Conservation (phyloP, 805 yeast species). For the Teunomyces panamensis region DNA sequence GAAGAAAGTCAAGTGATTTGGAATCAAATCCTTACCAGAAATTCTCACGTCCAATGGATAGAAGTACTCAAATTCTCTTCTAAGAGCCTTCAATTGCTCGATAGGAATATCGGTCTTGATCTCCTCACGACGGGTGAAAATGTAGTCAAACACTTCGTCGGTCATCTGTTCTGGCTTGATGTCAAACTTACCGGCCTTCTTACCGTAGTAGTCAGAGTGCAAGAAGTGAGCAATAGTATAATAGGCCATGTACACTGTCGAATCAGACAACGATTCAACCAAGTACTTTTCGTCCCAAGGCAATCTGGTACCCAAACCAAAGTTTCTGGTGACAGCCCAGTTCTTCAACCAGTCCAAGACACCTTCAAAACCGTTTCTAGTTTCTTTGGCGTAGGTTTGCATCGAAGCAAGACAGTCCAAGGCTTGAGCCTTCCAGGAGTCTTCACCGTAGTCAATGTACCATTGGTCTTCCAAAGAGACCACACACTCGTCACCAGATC, state of each 20-base stretch:
- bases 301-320: conserved; percentile 89
- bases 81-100: conserved; percentile 64
- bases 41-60: conserved; percentile 91
- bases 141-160: conserved; percentile 88
- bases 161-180: conserved; percentile 84
- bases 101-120: conserved; percentile 58
- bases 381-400: conserved; percentile 80
- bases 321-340: conserved; percentile 98
- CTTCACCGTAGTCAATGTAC: conserved; percentile 97
- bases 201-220: conserved; percentile 85
- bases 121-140: conserved; percentile 70
- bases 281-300: conserved; percentile 97
- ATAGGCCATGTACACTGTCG: conserved; percentile 93
- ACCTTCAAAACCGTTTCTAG: conserved; percentile 88
- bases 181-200: conserved; percentile 64
- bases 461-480: conserved; percentile 98
- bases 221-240: conserved; percentile 86
- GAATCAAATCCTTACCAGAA: conserved; percentile 95
- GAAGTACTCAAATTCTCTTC: conserved; percentile 95
- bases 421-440: conserved; percentile 78
- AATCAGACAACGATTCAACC: conserved; percentile 93
- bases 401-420: conserved; percentile 70
- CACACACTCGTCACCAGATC: conserved; percentile 95
- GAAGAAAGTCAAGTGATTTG: conserved; percentile 95
- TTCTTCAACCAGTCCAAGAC: conserved; percentile 94